Evolutionary conservation across 495 filamentous ascomycete species (phyloP).

Genomic region (Aspergillus conjunctus): DNA sequence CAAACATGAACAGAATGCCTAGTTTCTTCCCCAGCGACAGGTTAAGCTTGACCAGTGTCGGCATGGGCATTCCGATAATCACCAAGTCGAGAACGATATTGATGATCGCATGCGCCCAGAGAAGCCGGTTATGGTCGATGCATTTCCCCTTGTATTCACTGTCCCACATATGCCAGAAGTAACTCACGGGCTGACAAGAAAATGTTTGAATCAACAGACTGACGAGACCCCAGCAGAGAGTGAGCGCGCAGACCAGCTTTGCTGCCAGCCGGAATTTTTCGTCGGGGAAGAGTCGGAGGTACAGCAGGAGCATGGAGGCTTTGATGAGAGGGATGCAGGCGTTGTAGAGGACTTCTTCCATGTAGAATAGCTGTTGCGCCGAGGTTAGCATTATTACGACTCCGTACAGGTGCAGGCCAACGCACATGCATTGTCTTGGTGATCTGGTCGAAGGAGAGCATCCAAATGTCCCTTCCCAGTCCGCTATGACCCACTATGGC

Average conservation of each 20-base stretch:
- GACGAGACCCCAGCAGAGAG: constrained; percentile 24
- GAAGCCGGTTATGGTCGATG: constrained; percentile 43
- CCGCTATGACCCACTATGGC: background rate
- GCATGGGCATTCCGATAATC: constrained; percentile 41
- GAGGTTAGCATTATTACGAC: too few species aligned
- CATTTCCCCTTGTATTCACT: constrained; percentile 32
- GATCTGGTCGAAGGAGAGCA: background rate
- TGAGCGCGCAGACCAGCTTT: constrained; percentile 36
- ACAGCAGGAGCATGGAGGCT: constrained; percentile 42
- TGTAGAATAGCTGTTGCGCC: constrained; percentile 26
- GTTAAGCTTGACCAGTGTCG: constrained; percentile 24
- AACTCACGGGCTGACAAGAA: constrained; percentile 45
- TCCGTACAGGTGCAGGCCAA: too few species aligned
- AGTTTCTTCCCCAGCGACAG: constrained; percentile 24
- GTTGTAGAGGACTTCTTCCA: constrained; percentile 39
- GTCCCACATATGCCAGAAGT: constrained; percentile 39
- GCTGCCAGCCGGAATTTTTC: constrained; percentile 20
- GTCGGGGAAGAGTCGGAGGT: constrained; percentile 41
- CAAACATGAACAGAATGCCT: constrained; percentile 29
- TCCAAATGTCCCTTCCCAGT: constrained; percentile 13
- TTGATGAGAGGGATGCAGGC: constrained; percentile 41
- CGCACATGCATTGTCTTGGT: constrained; percentile 8
- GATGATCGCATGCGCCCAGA: constrained; percentile 44
- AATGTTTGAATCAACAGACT: constrained; percentile 46
- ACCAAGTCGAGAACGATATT: constrained; percentile 47